A percentile compares a stretch with the other conserved stretches of the same genome.
phyloP scores from a whole-genome alignment of 352 stramenopile genomes.

The Thraustochytrium striatum region DNA sequence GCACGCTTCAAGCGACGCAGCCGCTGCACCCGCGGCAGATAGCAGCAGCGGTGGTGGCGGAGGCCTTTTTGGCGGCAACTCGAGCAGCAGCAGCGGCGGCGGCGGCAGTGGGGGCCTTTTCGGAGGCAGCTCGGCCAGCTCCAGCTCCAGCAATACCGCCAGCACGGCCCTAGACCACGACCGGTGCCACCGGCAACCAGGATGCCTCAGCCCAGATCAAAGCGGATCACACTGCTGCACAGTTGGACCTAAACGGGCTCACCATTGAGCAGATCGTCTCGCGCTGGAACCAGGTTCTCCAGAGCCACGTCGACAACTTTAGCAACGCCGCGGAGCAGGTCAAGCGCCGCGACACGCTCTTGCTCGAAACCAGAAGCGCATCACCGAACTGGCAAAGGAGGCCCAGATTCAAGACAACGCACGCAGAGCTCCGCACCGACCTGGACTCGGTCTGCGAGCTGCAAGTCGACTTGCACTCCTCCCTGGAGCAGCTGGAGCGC shows the following conservation, averaged over 20 bases:
- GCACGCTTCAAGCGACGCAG: too few relatives aligned
- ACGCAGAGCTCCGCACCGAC: slow-evolving; percentile 26
- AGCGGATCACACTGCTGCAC: not conserved
- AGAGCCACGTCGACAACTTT: slow-evolving; percentile 36
- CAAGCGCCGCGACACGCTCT: slow-evolving; percentile 21
- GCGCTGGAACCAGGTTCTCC: slow-evolving; percentile 29
- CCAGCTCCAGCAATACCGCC: not conserved
- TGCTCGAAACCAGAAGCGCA: slow-evolving; percentile 48
- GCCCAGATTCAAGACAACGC: slow-evolving; percentile 44
- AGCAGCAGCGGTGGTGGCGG: not conserved
- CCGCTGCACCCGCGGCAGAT: not conserved
- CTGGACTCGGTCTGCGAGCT: slow-evolving; percentile 44
- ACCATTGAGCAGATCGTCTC: slow-evolving; percentile 46
- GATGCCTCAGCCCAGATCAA: not conserved
- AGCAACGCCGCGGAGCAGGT: slow-evolving; percentile 43
- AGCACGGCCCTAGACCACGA: not conserved
- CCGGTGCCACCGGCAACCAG: too few relatives aligned
- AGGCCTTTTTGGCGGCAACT: not conserved
- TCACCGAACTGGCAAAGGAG: slow-evolving; percentile 45
- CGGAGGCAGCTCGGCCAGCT: not conserved
- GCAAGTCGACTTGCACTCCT: slow-evolving; percentile 40
- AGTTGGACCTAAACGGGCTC: slow-evolving; percentile 36
- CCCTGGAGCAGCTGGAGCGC: slow-evolving; percentile 40
- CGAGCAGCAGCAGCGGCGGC: not conserved
- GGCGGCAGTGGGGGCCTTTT: not conserved